phyloP scores from a whole-genome alignment of 768 basidiomycete genomes.

The Lactifluus volemus region DNA sequence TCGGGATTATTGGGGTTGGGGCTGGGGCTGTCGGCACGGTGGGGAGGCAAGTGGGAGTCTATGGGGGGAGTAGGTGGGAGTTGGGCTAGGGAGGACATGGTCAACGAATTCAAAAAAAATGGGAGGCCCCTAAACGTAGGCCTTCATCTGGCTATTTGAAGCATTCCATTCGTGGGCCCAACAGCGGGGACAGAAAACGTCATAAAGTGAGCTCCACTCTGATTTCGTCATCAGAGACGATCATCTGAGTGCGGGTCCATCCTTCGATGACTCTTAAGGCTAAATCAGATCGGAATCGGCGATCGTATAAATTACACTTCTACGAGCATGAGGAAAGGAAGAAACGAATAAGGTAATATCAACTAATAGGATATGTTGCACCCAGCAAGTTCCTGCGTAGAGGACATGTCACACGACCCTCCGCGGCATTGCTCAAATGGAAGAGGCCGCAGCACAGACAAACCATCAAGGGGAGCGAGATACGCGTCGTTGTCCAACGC shows the following conservation, averaged over 20 bases:
- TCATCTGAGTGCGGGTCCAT: neutral
- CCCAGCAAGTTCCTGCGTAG: neutral
- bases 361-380: constrained; percentile 4
- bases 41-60: neutral
- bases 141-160: constrained; percentile 8
- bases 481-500: constrained; percentile 1
- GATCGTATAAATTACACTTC: neutral
- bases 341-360: neutral
- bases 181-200: neutral
- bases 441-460: constrained; percentile 14
- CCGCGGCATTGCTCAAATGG: constrained; percentile 12
- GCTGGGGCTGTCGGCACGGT: neutral
- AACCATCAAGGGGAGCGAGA: constrained; percentile 15
- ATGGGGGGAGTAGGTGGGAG: neutral
- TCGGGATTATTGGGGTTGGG: neutral
- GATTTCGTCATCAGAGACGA: neutral
- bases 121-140: constrained; percentile 7
- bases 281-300: neutral
- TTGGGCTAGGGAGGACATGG: neutral
- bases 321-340: neutral
- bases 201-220: constrained; percentile 3
- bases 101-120: neutral
- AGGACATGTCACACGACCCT: neutral
- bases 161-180: neutral
- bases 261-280: neutral